Evolutionary conservation across 352 stramenopile species (phyloP), one percentile per base, ranked within the genome.

Genomic region (Peronospora belbahrii): DNA sequence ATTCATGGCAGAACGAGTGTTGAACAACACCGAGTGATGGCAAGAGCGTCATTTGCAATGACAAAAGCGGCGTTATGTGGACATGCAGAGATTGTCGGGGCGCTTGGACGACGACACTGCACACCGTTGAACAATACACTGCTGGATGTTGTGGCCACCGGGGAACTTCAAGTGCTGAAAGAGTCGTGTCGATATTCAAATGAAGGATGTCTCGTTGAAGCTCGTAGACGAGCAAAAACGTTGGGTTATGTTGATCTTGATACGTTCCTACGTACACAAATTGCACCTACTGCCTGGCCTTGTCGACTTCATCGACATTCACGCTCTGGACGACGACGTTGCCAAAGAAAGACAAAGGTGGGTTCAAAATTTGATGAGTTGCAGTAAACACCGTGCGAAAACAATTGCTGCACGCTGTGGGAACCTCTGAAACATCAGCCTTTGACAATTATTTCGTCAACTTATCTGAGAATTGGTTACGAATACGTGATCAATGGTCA

Each of bases 181-280:
- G 45, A 60, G 22, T 43, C 65, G 8, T 68, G 59, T 45, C 49
- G 49, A 14, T 68, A 58, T 25, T 57, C 54, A 11, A 61, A 32
- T 28, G 59, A 68, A 52, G 54, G 59, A 9, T 68, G 59, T 38
- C 30, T 68, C 11, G 56, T 68, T 2, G 54, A 68, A 11, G 59
- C 54, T 15, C 59, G 59, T 0, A 50, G 48, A 14, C 48, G 42
- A 46, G 59, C 59, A 10, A 64, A 68, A 38, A 15, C 34, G 4
- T 19, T 57, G 10, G 54, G 52, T 8, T 22, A 47, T 27, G 22
- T 30, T 6, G 54, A 68, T 15, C 57, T 68, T 34, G 48, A 32
- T 0, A 41, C 52, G 14, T 60, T 58, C 25, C 40, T 68, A 11
- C 34, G 40, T 11, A 40, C 48, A 17, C 48, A 60, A 42, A 56